Base-by-base conservation (phyloP, 257 asterid genomes). In the Jasminum sambac region DNA sequence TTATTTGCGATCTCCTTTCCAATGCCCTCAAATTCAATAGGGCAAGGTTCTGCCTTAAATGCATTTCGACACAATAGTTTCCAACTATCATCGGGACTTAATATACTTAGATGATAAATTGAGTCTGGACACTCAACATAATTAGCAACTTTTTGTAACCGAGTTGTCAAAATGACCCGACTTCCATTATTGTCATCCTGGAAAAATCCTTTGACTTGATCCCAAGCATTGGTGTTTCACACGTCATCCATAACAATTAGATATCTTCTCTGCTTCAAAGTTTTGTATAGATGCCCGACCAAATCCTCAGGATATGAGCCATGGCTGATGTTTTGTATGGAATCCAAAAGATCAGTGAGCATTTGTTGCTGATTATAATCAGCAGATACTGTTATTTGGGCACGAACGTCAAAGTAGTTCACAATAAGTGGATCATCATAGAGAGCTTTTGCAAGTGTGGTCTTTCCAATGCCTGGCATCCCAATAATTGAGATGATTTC, bases 191-290 rank as follows among this genome's bases (percentile, higher is more conserved):
- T 6, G 2, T 50, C 57, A 23, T 50, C 23, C 7, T 66, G 76
- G 21, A 73, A 66, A 0, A 8, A 40, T 6, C 57, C 36, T 40
- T 16, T 21, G 39, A 73, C 24, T 38, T 38, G 25, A 34, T 73
- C 77, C 77, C 77, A 73, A 3, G 67, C 67, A 11, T 48, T 19
- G 10, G 41, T 38, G 23, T 71, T 55, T 72, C 77, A 73, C 58
- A 60, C 25, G 11, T 60, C 39, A 60, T 60, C 65, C 65, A 60
- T 23, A 19, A 60, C 65, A 14, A 60, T 8, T 0, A 60, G 42
- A 39, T 39, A 39, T 39, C 42, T 39, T 39, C 11, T 39, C 8
- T 8, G 1, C 42, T 39, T 39, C 24, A 21, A 60, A 38, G 5
- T 23, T 23, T 30, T 60, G 37, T 24, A 24, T 1, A 60, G 39